Conservation (phyloP, 2,329 filamentous ascomycete genomes). For the Ophiostoma angusticollis region DNA sequence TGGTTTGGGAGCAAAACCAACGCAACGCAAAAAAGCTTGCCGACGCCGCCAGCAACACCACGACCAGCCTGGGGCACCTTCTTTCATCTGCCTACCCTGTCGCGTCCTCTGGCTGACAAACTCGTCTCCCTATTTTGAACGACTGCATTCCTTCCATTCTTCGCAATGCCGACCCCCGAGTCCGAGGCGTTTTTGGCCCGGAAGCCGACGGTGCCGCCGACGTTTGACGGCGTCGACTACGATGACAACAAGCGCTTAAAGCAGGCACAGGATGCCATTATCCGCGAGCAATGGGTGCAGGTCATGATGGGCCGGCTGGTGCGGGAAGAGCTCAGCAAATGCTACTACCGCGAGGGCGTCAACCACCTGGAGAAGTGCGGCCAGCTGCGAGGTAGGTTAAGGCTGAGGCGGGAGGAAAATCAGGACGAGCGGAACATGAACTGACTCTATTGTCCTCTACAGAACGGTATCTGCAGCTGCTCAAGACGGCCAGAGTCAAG, state of each 20-base stretch:
- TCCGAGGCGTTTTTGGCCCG: constrained; percentile 69
- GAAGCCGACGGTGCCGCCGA: constrained; percentile 70
- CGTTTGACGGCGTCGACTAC: constrained; percentile 79
- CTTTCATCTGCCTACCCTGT: too few relatives aligned
- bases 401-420: neutral
- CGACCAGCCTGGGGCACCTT: too few relatives aligned
- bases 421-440: too few relatives aligned
- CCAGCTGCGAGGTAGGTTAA: constrained; percentile 57
- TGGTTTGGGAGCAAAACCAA: too few relatives aligned
- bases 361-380: constrained; percentile 86
- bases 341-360: constrained; percentile 71
- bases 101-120: too few relatives aligned
- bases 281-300: constrained; percentile 79
- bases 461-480: constrained; percentile 70
- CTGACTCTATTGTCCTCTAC: constrained; percentile 5
- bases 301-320: constrained; percentile 81
- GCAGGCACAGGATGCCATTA: constrained; percentile 67
- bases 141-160: neutral
- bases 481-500: constrained; percentile 64
- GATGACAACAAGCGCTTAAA: constrained; percentile 71
- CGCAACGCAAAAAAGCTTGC: too few relatives aligned
- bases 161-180: constrained; percentile 67
- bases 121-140: too few relatives aligned
- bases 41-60: too few relatives aligned
- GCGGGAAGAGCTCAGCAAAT: constrained; percentile 72